phyloP scores from a whole-genome alignment of 108 stramenopile genomes.

The Cyclotella kingstonii region DNA sequence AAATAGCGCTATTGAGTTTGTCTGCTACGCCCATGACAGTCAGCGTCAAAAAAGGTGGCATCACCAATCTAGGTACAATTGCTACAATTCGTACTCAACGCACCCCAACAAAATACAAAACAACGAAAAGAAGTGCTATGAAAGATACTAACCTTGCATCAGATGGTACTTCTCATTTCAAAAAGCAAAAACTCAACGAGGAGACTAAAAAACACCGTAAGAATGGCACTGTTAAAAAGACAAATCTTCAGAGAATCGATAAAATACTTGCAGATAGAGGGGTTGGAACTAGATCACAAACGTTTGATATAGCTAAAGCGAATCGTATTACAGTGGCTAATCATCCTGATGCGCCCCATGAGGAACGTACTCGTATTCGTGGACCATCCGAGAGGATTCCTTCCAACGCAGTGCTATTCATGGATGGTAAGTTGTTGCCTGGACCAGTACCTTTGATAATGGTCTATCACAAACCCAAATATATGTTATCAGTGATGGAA shows the following conservation, averaged over 20 bases:
- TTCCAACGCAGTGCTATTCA: conserved; percentile 51
- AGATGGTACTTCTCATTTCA: too few relatives aligned
- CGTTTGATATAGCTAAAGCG: conserved; percentile 60
- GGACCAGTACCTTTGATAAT: conserved; percentile 59
- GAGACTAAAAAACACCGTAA: too few relatives aligned
- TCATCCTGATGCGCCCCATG: conserved; percentile 21
- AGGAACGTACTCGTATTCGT: conserved; percentile 22
- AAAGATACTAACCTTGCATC: too few relatives aligned
- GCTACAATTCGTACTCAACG: background rate
- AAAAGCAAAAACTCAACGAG: too few relatives aligned
- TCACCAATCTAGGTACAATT: background rate
- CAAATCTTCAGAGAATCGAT: conserved; percentile 62
- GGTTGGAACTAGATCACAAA: conserved; percentile 62
- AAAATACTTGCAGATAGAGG: conserved; percentile 81
- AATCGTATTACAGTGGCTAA: conserved; percentile 49
- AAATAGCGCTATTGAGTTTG: too few relatives aligned
- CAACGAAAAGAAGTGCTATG: conserved; percentile 5
- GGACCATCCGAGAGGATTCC: conserved; percentile 72
- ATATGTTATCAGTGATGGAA: conserved; percentile 72
- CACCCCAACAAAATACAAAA: conserved; percentile 2
- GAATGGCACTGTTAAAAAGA: conserved; percentile 14
- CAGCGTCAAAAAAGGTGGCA: background rate
- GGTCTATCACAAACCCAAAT: conserved; percentile 85
- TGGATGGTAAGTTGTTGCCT: conserved; percentile 68
- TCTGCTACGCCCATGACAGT: too few relatives aligned